Base-by-base conservation (phyloP, 768 basidiomycete genomes). In the Collybia sordida region DNA sequence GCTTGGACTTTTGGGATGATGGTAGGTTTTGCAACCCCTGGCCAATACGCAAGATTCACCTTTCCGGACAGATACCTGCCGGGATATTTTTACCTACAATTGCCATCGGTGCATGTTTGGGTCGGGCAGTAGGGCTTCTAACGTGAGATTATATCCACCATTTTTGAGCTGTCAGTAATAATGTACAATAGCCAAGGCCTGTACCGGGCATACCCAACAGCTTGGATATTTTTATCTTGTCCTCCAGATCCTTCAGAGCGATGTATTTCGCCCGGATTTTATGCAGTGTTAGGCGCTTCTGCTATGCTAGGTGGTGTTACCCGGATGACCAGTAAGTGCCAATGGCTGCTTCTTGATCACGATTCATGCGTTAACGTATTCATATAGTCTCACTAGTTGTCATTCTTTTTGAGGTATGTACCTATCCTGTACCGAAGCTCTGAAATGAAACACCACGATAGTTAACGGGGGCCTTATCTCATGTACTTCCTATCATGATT, bases 401-500 rank as follows among this genome's bases (percentile, higher is more conserved):
- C 23, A 89, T 89, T 49, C 72, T 89, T 3, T 89, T 88, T 57
- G 87, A 89, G 75, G 85, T 81, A 47, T 6, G 47, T 52, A 9
- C 36, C 41, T 52, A 17, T 39, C 11, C 4, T 5, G 17, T 24
- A 41, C 28, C 18, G n/a, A 11, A 19, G 49, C 34, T 42, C 28
- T 45, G 23, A 47, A 27, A 23, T 49, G 54, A 38, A 45, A 8
- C 25, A 45, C 11, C 12, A 41, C 23, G 7, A 24, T 23, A 88
- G 85, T 70, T 89, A n/a, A 89, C 87, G 18, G 87, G 87, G 12
- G 87, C 87, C 3, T 70, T 89, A 22, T 88, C 86, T 12, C 87
- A 89, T 67, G 87, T 89, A n/a, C 71, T 89, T 25, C 87, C 87
- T 14, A 88, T 89, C 62, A 88, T 89, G 87, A 82, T 89, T 40